phyloP scores from a whole-genome alignment of 495 filamentous ascomycete genomes.

The Annulohypoxylon maeteangense region DNA sequence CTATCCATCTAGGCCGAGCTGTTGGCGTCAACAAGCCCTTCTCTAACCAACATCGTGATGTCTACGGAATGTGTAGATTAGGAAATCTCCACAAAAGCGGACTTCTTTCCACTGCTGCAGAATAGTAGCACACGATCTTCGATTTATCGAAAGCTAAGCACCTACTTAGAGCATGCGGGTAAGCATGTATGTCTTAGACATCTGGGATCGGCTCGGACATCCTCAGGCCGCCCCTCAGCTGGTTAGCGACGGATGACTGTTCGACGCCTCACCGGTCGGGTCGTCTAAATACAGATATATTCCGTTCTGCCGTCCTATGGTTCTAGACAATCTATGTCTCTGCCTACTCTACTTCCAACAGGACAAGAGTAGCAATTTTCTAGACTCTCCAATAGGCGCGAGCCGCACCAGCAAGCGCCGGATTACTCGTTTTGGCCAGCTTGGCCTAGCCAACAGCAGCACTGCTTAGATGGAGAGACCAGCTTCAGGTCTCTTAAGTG shows the following conservation, averaged over 20 bases:
- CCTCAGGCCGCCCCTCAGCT: constrained; percentile 23
- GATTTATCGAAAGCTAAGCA: constrained; percentile 17
- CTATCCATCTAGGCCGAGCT: constrained; percentile 17
- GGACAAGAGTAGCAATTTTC: constrained; percentile 20
- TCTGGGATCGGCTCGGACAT: constrained; percentile 23
- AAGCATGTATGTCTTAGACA: constrained; percentile 45
- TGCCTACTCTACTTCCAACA: constrained; percentile 16
- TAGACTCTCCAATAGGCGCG: constrained; percentile 33
- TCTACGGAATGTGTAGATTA: constrained; percentile 2
- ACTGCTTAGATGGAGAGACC: not conserved
- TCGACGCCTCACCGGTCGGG: constrained; percentile 11
- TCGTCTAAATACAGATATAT: not conserved
- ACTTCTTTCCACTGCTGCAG: constrained; percentile 13
- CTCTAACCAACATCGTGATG: constrained; percentile 20
- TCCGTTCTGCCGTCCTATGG: not conserved
- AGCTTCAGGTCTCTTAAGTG: constrained; percentile 23
- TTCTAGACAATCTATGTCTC: not conserved
- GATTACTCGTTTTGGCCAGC: constrained; percentile 29
- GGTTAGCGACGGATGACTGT: constrained; percentile 7
- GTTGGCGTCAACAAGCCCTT: constrained; percentile 16
- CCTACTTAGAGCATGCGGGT: constrained; percentile 17
- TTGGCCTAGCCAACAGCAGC: constrained; percentile 18
- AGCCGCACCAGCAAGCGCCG: constrained; percentile 32
- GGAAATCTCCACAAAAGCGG: constrained; percentile 5
- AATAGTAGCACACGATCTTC: constrained; percentile 12